Conservation (phyloP, 1,139 yeast genomes). For the Magnusiomyces tetraspermus region DNA sequence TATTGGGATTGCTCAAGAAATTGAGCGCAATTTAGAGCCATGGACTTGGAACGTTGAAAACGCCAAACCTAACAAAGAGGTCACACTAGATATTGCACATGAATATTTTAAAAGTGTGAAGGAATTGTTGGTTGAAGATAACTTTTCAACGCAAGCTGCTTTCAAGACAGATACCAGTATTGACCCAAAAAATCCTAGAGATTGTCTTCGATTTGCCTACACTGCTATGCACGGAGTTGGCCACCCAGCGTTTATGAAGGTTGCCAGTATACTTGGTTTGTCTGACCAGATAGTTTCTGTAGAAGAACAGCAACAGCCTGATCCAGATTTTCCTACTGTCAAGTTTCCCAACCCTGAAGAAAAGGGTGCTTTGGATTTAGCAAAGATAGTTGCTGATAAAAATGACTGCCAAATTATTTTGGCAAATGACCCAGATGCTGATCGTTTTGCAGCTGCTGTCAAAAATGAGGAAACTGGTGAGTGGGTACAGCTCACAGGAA, state of each 20-base stretch:
- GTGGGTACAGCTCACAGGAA: conserved; percentile 84
- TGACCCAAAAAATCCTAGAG: conserved; percentile 2
- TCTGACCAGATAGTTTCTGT: conserved; percentile 40
- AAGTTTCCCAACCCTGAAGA: conserved; percentile 94
- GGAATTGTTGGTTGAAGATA: conserved; percentile 6
- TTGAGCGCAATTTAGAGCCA: conserved; percentile 53
- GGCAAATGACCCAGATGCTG: conserved; percentile 97
- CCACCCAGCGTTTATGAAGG: conserved; percentile 29
- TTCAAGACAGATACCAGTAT: conserved; percentile 2
- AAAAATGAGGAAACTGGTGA: conserved; percentile 30
- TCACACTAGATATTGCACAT: conserved; percentile 15
- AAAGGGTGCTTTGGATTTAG: conserved; percentile 73
- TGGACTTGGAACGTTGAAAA: conserved; percentile 34
- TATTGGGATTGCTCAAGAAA: conserved; percentile 53
- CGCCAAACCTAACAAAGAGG: conserved; percentile 12
- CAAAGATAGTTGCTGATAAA: conserved; percentile 46
- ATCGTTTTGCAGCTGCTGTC: conserved; percentile 71
- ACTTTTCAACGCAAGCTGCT: background rate
- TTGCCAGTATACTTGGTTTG: conserved; percentile 25
- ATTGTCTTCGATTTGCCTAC: conserved; percentile 50
- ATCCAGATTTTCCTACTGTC: conserved; percentile 80
- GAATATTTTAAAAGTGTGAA: conserved; percentile 20
- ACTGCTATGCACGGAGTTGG: conserved; percentile 98
- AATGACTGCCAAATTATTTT: conserved; percentile 47
- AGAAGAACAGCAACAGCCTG: conserved; percentile 57